phyloP scores from a whole-genome alignment of 2,329 filamentous ascomycete genomes.

The Nemania sp. region DNA sequence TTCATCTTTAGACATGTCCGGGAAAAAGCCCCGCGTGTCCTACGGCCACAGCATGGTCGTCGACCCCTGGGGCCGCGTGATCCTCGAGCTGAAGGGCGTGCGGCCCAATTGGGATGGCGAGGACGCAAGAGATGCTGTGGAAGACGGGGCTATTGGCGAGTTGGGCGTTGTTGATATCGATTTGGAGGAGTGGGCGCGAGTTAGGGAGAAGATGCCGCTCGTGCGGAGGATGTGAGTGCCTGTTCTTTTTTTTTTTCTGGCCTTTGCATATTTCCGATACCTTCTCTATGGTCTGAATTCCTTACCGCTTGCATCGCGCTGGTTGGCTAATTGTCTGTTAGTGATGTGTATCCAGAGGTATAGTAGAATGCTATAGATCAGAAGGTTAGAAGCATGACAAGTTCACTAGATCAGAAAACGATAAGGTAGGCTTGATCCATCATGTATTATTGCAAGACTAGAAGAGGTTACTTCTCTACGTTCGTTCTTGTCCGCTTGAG shows the following conservation, averaged over 20 bases:
- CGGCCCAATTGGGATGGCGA: slow-evolving; percentile 45
- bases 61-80: slow-evolving; percentile 81
- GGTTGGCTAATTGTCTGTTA: slow-evolving; percentile 26
- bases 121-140: slow-evolving; percentile 33
- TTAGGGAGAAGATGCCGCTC: slow-evolving; percentile 58
- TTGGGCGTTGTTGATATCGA: slow-evolving; percentile 61
- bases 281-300: too few species aligned
- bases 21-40: slow-evolving; percentile 64
- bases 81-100: slow-evolving; percentile 64
- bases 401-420: too few species aligned
- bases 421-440: slow-evolving; percentile 10
- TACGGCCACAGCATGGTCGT: slow-evolving; percentile 87
- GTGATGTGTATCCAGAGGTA: slow-evolving; percentile 36
- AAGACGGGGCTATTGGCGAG: slow-evolving; percentile 47
- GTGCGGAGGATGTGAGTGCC: slow-evolving; percentile 55
- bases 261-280: too few species aligned
- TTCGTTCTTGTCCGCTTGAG: slow-evolving; percentile 2
- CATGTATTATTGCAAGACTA: slow-evolving; percentile 14
- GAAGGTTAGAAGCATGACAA: background rate
- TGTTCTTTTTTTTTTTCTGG: background rate
- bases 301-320: too few species aligned
- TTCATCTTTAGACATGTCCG: slow-evolving; percentile 8
- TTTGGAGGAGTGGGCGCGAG: slow-evolving; percentile 48
- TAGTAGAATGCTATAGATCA: background rate
- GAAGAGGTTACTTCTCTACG: slow-evolving; percentile 5